Percentiles rank a stretch among this genome's conserved stretches.
Evolutionary conservation across 2,329 filamentous ascomycete genomes (phyloP).

Genomic region (Fusarium sulawesiense): DNA sequence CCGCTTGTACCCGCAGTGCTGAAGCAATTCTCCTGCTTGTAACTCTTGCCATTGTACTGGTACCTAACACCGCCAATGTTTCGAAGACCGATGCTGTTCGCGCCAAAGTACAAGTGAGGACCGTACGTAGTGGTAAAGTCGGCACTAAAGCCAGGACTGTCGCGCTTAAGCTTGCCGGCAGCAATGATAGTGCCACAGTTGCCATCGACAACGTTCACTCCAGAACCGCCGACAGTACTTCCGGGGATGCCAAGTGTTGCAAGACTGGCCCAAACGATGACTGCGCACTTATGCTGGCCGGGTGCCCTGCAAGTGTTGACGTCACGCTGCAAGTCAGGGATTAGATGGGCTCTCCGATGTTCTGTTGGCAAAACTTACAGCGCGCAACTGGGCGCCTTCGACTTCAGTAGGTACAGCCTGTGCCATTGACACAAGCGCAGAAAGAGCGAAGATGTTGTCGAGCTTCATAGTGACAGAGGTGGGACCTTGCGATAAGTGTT

Average conservation of each 20-base stretch:
- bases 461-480: background rate
- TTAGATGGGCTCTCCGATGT: background rate
- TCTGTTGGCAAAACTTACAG: background rate
- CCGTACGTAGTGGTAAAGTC: background rate
- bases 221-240: background rate
- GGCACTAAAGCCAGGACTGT: background rate
- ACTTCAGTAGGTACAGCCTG: background rate
- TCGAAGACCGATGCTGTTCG: background rate
- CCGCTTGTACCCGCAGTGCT: background rate
- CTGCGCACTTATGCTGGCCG: background rate
- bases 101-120: background rate
- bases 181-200: background rate
- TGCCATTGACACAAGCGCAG: background rate
- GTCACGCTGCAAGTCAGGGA: background rate
- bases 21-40: background rate
- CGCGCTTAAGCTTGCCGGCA: background rate
- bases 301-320: background rate
- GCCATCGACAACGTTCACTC: background rate
- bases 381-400: background rate
- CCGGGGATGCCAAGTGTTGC: background rate
- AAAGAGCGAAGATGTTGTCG: background rate
- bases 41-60: background rate
- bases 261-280: background rate
- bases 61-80: background rate
- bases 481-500: background rate